phyloP scores from a whole-genome alignment of 805 yeast genomes.

The Teunomyces gatunensis region DNA sequence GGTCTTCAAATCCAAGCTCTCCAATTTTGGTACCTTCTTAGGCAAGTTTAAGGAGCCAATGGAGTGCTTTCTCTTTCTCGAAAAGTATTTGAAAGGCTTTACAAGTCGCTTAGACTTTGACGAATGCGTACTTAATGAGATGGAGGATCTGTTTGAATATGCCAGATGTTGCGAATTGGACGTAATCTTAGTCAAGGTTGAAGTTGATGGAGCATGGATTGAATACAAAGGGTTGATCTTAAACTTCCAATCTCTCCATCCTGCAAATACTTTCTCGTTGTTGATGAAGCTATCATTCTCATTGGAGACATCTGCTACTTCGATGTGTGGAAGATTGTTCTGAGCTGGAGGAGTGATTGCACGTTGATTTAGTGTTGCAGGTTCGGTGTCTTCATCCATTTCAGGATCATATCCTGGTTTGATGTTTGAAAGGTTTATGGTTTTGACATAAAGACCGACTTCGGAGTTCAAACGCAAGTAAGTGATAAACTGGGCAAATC shows the following conservation, averaged over 20 bases:
- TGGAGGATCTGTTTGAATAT: constrained; percentile 13
- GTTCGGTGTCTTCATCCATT: constrained; percentile 13
- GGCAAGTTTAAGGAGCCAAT: neutral
- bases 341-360: neutral
- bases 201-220: constrained; percentile 19
- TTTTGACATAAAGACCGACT: constrained; percentile 55
- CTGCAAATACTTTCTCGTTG: constrained; percentile 52
- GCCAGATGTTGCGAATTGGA: constrained; percentile 16
- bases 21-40: constrained; percentile 4
- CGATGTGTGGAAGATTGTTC: constrained; percentile 2
- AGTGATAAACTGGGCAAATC: constrained; percentile 78
- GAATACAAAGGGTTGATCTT: constrained; percentile 67
- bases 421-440: constrained; percentile 55
- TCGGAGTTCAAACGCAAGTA: constrained; percentile 54
- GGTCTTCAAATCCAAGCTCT: neutral
- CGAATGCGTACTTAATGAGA: constrained; percentile 14
- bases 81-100: constrained; percentile 20
- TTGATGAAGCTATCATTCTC: neutral
- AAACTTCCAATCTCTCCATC: constrained; percentile 92
- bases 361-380: neutral
- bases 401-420: constrained; percentile 28
- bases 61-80: constrained; percentile 9
- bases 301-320: neutral
- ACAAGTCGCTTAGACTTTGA: constrained; percentile 15
- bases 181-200: constrained; percentile 12